A percentile compares a stretch with the other conserved stretches of the same genome.
Conservation (phyloP, 768 basidiomycete species). For the Hericium rajendrae region DNA sequence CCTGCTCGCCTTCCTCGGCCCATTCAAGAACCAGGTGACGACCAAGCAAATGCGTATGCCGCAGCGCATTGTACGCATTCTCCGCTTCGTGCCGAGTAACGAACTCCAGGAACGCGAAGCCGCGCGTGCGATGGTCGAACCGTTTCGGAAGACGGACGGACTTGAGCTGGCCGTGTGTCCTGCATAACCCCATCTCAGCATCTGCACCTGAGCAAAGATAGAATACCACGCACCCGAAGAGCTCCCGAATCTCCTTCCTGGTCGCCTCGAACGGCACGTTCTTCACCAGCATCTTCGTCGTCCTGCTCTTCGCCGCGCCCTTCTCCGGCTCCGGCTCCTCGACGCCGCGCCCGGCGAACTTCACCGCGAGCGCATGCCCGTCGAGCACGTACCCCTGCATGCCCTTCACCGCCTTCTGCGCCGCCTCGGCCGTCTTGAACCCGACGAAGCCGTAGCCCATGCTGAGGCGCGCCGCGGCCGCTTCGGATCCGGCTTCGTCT, state of each 20-base stretch:
- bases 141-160: slow-evolving; percentile 90
- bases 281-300: slow-evolving; percentile 96
- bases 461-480: slow-evolving; percentile 52
- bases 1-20: slow-evolving; percentile 72
- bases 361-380: slow-evolving; percentile 75
- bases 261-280: slow-evolving; percentile 96
- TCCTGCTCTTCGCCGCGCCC: slow-evolving; percentile 41
- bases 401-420: slow-evolving; percentile 63
- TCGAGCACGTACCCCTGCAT: slow-evolving; percentile 80
- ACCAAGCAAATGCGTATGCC: slow-evolving; percentile 93
- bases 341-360: slow-evolving; percentile 75
- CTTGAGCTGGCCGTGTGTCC: slow-evolving; percentile 87
- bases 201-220: neutral
- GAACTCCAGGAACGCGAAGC: slow-evolving; percentile 97
- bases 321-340: slow-evolving; percentile 43
- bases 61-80: slow-evolving; percentile 75
- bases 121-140: slow-evolving; percentile 80
- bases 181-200: slow-evolving; percentile 19
- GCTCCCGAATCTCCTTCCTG: slow-evolving; percentile 81
- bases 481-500: slow-evolving; percentile 86
- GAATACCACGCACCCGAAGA: slow-evolving; percentile 63
- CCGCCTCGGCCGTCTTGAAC: slow-evolving; percentile 67
- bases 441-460: slow-evolving; percentile 98
- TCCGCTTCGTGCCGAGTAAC: slow-evolving; percentile 83
- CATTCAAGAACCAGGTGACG: slow-evolving; percentile 92